Base-by-base conservation (phyloP, 2,329 filamentous ascomycete genomes). In the Xylariaceae sp. region DNA sequence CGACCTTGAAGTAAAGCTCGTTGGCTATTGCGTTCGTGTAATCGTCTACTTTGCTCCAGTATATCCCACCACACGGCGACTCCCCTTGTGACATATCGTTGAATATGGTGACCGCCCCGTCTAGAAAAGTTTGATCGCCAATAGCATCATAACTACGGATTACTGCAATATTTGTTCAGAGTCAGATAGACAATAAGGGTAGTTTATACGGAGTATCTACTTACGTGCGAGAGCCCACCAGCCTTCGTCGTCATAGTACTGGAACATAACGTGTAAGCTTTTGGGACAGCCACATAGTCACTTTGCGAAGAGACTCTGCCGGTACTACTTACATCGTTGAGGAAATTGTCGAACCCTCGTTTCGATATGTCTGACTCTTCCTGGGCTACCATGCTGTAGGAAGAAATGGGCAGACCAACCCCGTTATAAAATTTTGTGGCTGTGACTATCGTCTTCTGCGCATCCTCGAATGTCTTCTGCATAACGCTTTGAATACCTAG, bases 221-320 rank as follows among this genome's bases (percentile, higher is more conserved):
- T 55, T 53, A 58, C 56, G 11, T 13, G 75, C 82, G 47, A 84
- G 70, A 2, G 76, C 81, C 82, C 82, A 86, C 82, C 82, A 85
- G 33, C 81, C 76, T 65, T 82, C 79, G 62, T 85, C 82, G 60
- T 85, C 82, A 59, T 83, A 84, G 58, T 72, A 28, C 22, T 28
- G 22, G 4, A 28, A 7, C 22, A 28, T 28, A 28, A 7, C 4
- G 22, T 28, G 7, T 28, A 7, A 28, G 22, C 22, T 28, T 28
- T 28, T 28, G 22, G 22, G 22, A 28, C 4, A 28, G 22, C 22
- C 22, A 28, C 22, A 28, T 28, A 28, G 22, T 28, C 4, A 28
- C n/a, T n/a, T 28, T 28, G 22, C 22, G 22, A 28, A 28, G 22
- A 28, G 4, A 28, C 22, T n/a, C n/a, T n/a, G 7, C 4, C 22